A percentile compares a stretch with the other conserved stretches of the same genome.
Conservation (phyloP, 768 basidiomycete genomes). For the Daedalea quercina region DNA sequence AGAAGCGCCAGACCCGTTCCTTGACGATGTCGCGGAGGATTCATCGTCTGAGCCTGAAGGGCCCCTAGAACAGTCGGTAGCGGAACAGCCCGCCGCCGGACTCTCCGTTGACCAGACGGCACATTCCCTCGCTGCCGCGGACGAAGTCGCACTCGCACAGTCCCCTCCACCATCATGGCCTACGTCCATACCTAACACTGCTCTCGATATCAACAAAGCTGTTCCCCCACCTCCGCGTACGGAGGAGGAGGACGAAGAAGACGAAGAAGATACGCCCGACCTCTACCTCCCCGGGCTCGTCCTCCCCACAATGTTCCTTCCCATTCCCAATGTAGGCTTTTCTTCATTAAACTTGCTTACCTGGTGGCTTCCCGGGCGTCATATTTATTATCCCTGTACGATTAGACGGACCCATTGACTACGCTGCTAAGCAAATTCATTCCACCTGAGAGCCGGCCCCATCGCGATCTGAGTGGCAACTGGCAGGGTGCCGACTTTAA, state of each 20-base stretch:
- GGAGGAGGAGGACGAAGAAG: constrained; percentile 34
- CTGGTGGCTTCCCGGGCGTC: constrained; percentile 52
- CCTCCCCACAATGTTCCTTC: constrained; percentile 74
- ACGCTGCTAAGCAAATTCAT: constrained; percentile 81
- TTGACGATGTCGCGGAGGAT: constrained; percentile 50
- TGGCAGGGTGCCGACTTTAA: constrained; percentile 70
- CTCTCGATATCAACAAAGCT: constrained; percentile 46
- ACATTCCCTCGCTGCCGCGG: constrained; percentile 31
- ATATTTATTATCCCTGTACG: constrained; percentile 32
- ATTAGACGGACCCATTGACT: constrained; percentile 77
- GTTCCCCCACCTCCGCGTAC: constrained; percentile 40
- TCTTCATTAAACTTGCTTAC: constrained; percentile 44
- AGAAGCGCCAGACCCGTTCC: constrained; percentile 54
- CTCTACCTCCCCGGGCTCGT: constrained; percentile 65
- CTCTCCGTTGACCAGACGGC: constrained; percentile 15
- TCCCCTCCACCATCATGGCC: constrained; percentile 20
- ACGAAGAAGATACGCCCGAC: constrained; percentile 47
- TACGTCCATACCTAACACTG: constrained; percentile 12
- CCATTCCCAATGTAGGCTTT: constrained; percentile 82
- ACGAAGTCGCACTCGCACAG: constrained; percentile 34
- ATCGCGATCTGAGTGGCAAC: constrained; percentile 67
- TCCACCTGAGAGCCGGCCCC: constrained; percentile 67
- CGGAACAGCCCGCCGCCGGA: background rate
- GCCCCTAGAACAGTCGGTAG: constrained; percentile 30
- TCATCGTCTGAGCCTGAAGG: constrained; percentile 19